Base-by-base conservation (phyloP, 805 yeast genomes). In the Wickerhamiella domercqiae region DNA sequence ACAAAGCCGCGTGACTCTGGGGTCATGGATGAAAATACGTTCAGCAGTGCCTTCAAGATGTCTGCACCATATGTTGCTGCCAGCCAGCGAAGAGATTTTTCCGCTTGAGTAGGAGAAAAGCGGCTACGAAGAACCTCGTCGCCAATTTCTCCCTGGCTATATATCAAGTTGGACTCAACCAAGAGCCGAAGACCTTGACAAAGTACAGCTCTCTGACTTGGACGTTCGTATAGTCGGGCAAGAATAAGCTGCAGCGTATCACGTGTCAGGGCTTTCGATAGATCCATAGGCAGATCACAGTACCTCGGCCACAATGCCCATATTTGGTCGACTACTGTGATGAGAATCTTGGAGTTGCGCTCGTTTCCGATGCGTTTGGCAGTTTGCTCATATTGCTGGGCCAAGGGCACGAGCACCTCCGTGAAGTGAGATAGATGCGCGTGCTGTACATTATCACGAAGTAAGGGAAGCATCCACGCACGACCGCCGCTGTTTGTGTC, bases 271-370 rank as follows among this genome's bases (percentile, higher is more conserved):
- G 81, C 62, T 6, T 53, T 50, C 17, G 53, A 56, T 47, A 83
- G 63, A 59, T 90, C 98, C 19, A 62, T 63, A 24, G 97, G 94
- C 48, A 86, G 66, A 53, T 80, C 90, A 53, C 90, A 78, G 57
- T 84, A 90, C 48, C 75, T 78, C 14, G 97, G 94, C 44, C 90
- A 64, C 45, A 86, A 64, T 1, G 93, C 75, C 96, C 96, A 84
- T 24, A 86, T 67, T 65, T 90, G 99, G 53, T 81, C 94, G 30
- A 81, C 64, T 32, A 90, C 72, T 2, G 98, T 87, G 49, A 74
- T 70, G 53, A 81, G 79, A 37, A 90, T 73, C 59, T 83, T 90
- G 40, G 62, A 57, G 54, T 82, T 79, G 42, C 80, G 66, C 2
- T 86, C 72, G 22, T 44, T 41, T 9, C 45, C 39, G 29, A 46